Conservation (phyloP, 1,284 basidiomycete species). For the Coniferiporia weirii region DNA sequence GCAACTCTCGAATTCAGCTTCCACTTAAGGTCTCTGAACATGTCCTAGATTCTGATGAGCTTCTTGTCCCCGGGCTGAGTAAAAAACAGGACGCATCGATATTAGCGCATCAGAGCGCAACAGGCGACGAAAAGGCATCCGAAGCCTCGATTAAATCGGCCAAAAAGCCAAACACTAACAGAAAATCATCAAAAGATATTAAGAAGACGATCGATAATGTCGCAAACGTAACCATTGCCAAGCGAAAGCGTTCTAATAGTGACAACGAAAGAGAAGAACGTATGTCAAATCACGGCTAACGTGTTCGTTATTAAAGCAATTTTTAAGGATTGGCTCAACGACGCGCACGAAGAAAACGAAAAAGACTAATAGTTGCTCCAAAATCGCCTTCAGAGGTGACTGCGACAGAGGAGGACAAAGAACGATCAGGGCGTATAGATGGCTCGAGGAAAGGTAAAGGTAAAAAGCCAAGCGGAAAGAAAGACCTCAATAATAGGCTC, state of each 20-base stretch:
- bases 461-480: slow-evolving; percentile 26
- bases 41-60: background rate
- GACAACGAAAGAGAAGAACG: slow-evolving; percentile 28
- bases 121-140: background rate
- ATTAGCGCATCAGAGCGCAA: background rate
- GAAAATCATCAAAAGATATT: background rate
- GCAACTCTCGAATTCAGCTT: background rate
- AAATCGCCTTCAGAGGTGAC: slow-evolving; percentile 7
- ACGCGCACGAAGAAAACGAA: slow-evolving; percentile 48
- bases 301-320: background rate
- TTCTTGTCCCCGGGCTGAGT: background rate
- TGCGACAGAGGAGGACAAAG: slow-evolving; percentile 12
- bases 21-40: background rate
- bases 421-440: slow-evolving; percentile 10
- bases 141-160: background rate
- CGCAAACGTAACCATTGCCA: background rate
- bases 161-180: background rate
- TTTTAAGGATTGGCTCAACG: slow-evolving; percentile 48
- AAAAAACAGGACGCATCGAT: background rate
- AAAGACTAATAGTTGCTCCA: slow-evolving; percentile 45
- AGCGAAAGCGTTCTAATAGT: slow-evolving; percentile 18
- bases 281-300: slow-evolving; percentile 20
- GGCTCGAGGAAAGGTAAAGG: slow-evolving; percentile 4
- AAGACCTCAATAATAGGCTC: slow-evolving; percentile 31
- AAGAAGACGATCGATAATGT: too few relatives aligned